Base-by-base conservation (phyloP, 148 eudicot species). In the Mesembryanthemum crystallinum region DNA sequence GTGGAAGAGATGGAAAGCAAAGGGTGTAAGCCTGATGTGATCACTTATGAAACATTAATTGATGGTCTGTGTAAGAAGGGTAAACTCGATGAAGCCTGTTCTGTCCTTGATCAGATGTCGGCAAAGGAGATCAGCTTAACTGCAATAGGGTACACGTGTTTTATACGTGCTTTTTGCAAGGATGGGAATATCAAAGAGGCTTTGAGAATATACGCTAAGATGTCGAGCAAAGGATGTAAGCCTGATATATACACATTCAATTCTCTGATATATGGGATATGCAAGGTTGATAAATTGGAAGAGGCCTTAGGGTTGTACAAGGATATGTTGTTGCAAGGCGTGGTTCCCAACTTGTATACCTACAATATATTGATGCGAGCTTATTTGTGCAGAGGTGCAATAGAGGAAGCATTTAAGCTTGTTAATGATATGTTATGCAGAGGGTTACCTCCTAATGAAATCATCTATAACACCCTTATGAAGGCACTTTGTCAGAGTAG, bases 301-400 rank as follows among this genome's bases (percentile, higher is more conserved):
- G 89, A 88, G 37, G 99, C 97, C 6, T 67, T 92, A 54, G 62
- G 76, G 57, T 64, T 91, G 76, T 86, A 83, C 59, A 80, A 75
- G 76, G 92, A 92, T 88, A 92, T 96, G 99, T 70, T 90, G 77
- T 76, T 87, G 80, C 97, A 96, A 70, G 98, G 99, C 81, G 89
- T 89, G 43, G 86, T 96, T 87, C 97, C 98, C 63, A 91, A 95
- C 72, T 87, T 89, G 0, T 89, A 88, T 30, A 96, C 98, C 1
- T 96, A 88, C 83, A 96, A 95, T 79, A 96, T 93, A 17, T 76
- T 96, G 74, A 92, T 96, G 77, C 91, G 84, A 78, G 91, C 94
- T 77, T 91, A 89, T 79, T 35, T 92, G 69, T 84, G 84, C 60
- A 85, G 73, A 74, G 85, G 86, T 76, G 86, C 80, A 32, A 84